Evolutionary conservation across 169 alveolate species (phyloP).

Genomic region (Babesia divergens): DNA sequence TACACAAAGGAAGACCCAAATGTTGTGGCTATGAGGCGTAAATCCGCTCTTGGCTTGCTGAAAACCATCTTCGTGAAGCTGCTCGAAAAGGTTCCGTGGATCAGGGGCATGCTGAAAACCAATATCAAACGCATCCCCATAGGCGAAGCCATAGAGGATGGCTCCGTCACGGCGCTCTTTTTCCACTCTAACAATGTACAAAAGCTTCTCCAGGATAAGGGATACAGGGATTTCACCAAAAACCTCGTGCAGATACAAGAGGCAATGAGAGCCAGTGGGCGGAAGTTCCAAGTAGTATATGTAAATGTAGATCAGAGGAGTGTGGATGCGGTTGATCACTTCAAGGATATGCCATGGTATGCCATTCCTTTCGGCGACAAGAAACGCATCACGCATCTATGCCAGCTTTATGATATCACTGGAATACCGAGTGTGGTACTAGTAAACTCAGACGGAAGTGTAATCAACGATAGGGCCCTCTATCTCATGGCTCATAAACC

Average conservation of each 20-base stretch:
- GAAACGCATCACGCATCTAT: constrained; percentile 20
- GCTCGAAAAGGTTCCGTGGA: constrained; percentile 31
- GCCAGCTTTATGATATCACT: constrained; percentile 35
- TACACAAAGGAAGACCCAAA: constrained; percentile 37
- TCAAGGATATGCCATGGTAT: constrained; percentile 58
- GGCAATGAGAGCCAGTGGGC: constrained; percentile 46
- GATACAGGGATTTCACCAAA: constrained; percentile 26
- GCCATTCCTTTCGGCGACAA: constrained; percentile 63
- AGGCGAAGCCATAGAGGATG: constrained; percentile 51
- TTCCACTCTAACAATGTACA: constrained; percentile 51
- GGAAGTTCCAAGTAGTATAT: constrained; percentile 49
- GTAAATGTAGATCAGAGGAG: constrained; percentile 34
- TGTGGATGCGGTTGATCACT: constrained; percentile 40
- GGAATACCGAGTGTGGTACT: constrained; percentile 58
- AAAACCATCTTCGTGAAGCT: constrained; percentile 5
- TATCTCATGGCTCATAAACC: constrained; percentile 48
- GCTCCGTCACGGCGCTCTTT: constrained; percentile 51
- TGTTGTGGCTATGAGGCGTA: background rate
- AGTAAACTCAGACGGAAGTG: constrained; percentile 55
- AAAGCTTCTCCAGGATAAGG: constrained; percentile 10
- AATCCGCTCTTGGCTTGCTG: constrained; percentile 1
- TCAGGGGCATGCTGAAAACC: constrained; percentile 47
- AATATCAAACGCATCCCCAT: constrained; percentile 53
- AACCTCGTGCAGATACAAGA: constrained; percentile 38
- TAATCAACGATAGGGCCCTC: constrained; percentile 54